Evolutionary conservation across 2,329 filamentous ascomycete species (phyloP).

Genomic region (Capronia epimyces): DNA sequence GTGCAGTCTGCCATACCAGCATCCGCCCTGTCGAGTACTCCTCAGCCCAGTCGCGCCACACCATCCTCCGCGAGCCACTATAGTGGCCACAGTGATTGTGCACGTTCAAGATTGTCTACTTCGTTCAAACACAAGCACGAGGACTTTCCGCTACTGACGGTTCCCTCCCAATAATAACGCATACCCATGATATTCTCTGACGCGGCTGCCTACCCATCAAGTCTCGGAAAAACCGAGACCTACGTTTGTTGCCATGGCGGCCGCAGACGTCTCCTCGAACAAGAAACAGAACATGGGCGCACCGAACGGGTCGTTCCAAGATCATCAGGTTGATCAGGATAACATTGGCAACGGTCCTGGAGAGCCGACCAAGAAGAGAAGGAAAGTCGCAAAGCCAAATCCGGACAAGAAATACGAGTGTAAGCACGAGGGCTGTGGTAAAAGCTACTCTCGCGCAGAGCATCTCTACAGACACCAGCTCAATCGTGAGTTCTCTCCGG

Average conservation of each 20-base stretch:
- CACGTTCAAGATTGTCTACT: background rate
- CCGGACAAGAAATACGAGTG: conserved; percentile 64
- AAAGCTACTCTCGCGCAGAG: conserved; percentile 93
- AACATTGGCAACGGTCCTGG: background rate
- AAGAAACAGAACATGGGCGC: conserved; percentile 13
- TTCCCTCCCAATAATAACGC: background rate
- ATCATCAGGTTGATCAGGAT: conserved; percentile 6
- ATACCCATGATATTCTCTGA: background rate
- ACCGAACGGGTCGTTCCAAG: conserved; percentile 10
- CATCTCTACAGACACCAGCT: conserved; percentile 95
- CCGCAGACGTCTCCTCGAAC: conserved; percentile 9
- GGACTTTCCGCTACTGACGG: background rate
- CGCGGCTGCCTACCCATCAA: conserved; percentile 1
- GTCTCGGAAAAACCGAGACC: background rate
- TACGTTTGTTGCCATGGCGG: conserved; percentile 14
- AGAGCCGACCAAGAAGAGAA: conserved; percentile 37
- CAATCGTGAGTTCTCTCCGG: conserved; percentile 61
- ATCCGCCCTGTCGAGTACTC: background rate
- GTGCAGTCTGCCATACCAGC: background rate
- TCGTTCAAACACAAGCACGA: background rate
- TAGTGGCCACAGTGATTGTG: background rate
- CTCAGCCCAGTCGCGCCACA: background rate
- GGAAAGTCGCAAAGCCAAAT: conserved; percentile 42
- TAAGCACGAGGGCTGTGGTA: conserved; percentile 79
- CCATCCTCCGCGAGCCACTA: background rate